Base-by-base conservation (phyloP, 2,329 filamentous ascomycete genomes). In the Cytospora piceae region DNA sequence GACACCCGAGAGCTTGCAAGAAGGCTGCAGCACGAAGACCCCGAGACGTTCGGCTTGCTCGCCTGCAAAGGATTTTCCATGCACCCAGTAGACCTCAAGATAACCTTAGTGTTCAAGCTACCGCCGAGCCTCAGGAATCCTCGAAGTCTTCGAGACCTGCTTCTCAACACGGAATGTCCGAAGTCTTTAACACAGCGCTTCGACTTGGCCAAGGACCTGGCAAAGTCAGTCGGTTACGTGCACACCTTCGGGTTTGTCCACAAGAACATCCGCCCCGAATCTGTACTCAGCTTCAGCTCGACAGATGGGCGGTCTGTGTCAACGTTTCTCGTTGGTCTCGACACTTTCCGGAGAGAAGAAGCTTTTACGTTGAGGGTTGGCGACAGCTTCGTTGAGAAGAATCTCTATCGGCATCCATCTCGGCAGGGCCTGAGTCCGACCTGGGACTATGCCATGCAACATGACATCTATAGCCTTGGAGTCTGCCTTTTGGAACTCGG, bases 51-150 rank as follows among this genome's bases (percentile, higher is more conserved):
- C 17, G 60, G 60, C 2, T 17, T 63, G 11, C 53, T 63, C 39
- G 32, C 15, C 32, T 63, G 60, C 60, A 56, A 63, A 52, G 53
- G 60, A 22, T 63, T 63, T 29, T 46, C n/a, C 2, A 22, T 56
- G 17, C 9, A 27, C 29, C 52, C 12, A 17, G 17, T 24, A 46
- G 24, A 31, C 22, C 37, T 11, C 12, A 22, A 49, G 20, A 49
- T 62, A 12, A 62, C 60, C 8, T 37, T 57, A 32, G 53, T 34
- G 17, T 31, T 59, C 20, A 51, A 27, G 1, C 20, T 34, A n/a
- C 60, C 60, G 9, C 55, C 55, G 15, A 29, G 55, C 15, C 55
- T 34, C 15, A 22, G 22, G 7, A 4, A 8, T 39, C 59, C 51
- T 11, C 34, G 20, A 31, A 61, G 59, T 39, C 20, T 61, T 6